A percentile compares a stretch with the other conserved stretches of the same genome.
phyloP scores from a whole-genome alignment of 805 yeast genomes.

The Pichia phayaonensis region DNA sequence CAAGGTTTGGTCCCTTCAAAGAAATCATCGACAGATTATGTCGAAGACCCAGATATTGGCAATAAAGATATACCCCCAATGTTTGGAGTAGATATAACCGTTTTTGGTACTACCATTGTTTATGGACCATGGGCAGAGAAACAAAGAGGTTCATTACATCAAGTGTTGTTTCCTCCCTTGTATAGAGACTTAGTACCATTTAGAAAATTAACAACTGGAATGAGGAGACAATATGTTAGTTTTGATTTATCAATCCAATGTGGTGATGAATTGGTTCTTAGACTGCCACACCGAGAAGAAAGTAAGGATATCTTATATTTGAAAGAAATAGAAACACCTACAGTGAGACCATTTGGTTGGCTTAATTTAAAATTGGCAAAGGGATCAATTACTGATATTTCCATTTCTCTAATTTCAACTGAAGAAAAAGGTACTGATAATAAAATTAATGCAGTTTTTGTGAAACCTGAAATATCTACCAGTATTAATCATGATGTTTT shows the following conservation, averaged over 20 bases:
- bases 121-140: constrained; percentile 97
- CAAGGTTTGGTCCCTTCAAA: constrained; percentile 54
- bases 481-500: constrained; percentile 86
- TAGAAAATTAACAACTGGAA: constrained; percentile 36
- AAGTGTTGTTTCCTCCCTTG: constrained; percentile 58
- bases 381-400: constrained; percentile 42
- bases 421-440: constrained; percentile 47
- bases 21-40: constrained; percentile 24
- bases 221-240: constrained; percentile 46
- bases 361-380: constrained; percentile 58
- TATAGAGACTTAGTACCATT: constrained; percentile 48
- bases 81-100: constrained; percentile 51
- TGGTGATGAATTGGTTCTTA: constrained; percentile 56
- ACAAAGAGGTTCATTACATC: constrained; percentile 60
- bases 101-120: constrained; percentile 57
- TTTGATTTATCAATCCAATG: constrained; percentile 50
- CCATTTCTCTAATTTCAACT: constrained; percentile 46
- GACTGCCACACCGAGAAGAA: constrained; percentile 78
- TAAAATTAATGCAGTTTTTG: constrained; percentile 37
- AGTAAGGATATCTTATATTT: constrained; percentile 53
- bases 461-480: constrained; percentile 58
- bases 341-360: constrained; percentile 82
- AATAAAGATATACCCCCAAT: constrained; percentile 52
- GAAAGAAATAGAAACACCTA: constrained; percentile 8
- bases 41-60: constrained; percentile 48